Evolutionary conservation across 495 filamentous ascomycete genomes (phyloP), one percentile per base, ranked within the genome.

Genomic region (Achaetomiella virescens): DNA sequence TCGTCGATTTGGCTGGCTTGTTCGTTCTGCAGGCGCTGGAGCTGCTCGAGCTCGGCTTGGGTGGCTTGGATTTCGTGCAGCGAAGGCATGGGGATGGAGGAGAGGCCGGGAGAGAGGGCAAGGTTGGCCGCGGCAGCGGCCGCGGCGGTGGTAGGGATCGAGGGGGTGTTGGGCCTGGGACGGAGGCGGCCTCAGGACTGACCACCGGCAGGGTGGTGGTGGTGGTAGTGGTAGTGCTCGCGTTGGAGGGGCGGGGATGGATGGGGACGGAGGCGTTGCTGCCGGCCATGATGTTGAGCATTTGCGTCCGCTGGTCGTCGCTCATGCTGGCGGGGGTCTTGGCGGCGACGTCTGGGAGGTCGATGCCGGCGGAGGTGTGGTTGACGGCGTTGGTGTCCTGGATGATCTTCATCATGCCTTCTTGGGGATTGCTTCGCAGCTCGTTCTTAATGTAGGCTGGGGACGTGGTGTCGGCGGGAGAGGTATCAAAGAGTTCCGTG

Each of bases 341-440:
- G 74, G 64, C 86, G n/a, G 93, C 82, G 21, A 90, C 81, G 50
- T 89, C 80, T 6, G 87, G 82, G 52, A 95, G 86, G 61, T 95
- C 85, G 59, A 85, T 75, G 21, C 66, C 69, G 4, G 27, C 5
- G 4, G 70, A 67, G 6, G 71, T 55, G 48, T 60, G 71, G 54
- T 75, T 72, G 37, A 77, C 76, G 36, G 86, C 85, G 66, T 91
- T 92, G 52, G 85, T 81, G 60, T 86, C 85, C 47, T 91, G 84
- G 62, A 95, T 91, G 49, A 92, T 81, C 59, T 85, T 89, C 83
- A 96, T 88, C 74, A 96, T 95, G 57, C 88, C 85, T 35, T 85
- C 81, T 54, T 84, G 80, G 20, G 82, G 76, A 55, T 76, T 74
- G 21, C 63, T 67, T 57, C 75, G 72, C 35, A 79, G 71, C 57